Evolutionary conservation across 306 rosid species (phyloP).

Genomic region (Quercus wislizeni): DNA sequence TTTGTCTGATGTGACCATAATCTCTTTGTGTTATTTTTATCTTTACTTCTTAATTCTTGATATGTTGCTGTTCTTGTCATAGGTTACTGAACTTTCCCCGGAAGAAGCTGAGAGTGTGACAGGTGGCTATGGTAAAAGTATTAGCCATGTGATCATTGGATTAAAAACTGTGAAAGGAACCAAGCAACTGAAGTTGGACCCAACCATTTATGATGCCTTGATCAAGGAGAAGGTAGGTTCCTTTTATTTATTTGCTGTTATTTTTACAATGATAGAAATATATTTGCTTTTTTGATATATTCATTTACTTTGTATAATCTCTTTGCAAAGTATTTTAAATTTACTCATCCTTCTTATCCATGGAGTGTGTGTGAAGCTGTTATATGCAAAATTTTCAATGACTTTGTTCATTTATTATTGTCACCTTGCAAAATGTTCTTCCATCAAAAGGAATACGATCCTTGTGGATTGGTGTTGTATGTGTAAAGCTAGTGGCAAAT

Average conservation of each 20-base stretch:
- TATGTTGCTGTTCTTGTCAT: conserved; percentile 13
- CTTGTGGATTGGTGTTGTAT: too few relatives aligned
- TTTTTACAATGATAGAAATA: too few relatives aligned
- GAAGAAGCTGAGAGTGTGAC: conserved; percentile 92
- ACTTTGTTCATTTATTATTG: not conserved
- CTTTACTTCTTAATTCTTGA: conserved; percentile 17
- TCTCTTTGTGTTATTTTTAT: conserved; percentile 10
- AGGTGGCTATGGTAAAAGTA: conserved; percentile 96
- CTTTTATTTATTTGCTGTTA: not conserved
- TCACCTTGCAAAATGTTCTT: not conserved
- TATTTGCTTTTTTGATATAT: too few relatives aligned
- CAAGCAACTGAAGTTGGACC: conserved; percentile 92
- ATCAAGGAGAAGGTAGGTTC: conserved; percentile 79
- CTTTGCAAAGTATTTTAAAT: not conserved
- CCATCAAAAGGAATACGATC: too few relatives aligned
- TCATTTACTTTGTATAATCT: not conserved
- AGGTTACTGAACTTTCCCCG: conserved; percentile 96
- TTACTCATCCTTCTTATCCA: not conserved
- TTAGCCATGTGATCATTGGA: conserved; percentile 95
- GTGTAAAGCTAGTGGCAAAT: too few relatives aligned
- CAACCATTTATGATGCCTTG: conserved; percentile 94
- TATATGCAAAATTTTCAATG: not conserved
- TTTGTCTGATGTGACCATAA: conserved; percentile 6
- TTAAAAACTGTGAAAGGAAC: conserved; percentile 95
- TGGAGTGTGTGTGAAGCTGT: not conserved